Percentiles rank a stretch among this genome's conserved stretches.
These are phyloP conservation scores for Fusarium paranaense DNA, from an alignment of 2,329 filamentous ascomycete genomes.

Conservation along the genomic window DNA sequence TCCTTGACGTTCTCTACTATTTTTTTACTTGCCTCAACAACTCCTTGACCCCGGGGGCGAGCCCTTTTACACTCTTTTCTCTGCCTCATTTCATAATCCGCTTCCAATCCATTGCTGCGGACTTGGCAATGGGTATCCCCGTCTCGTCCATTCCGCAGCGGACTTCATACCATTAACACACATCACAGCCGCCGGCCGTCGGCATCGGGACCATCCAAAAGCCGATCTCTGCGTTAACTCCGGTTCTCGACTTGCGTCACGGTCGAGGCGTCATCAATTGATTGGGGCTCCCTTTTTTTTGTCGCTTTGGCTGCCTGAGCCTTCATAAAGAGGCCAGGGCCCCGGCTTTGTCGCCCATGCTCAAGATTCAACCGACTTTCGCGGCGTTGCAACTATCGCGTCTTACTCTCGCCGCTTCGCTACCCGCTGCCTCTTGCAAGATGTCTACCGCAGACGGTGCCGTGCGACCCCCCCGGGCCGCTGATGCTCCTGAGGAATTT, in stretches of 20 bases:
- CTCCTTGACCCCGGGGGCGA: background rate
- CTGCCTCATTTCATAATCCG: background rate
- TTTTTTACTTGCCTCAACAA: slow-evolving; percentile 9
- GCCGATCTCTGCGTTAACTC: slow-evolving; percentile 43
- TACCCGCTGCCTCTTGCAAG: slow-evolving; percentile 40
- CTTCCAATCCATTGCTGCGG: slow-evolving; percentile 1
- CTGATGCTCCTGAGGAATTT: slow-evolving; percentile 37
- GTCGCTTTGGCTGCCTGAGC: slow-evolving; percentile 30
- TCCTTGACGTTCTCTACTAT: background rate
- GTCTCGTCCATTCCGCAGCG: slow-evolving; percentile 23
- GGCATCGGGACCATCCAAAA: slow-evolving; percentile 38
- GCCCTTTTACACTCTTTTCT: background rate
- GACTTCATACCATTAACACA: slow-evolving; percentile 24
- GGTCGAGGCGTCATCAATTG: slow-evolving; percentile 42
- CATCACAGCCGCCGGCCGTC: slow-evolving; percentile 14
- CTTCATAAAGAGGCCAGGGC: slow-evolving; percentile 37
- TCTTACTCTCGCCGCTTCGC: slow-evolving; percentile 49
- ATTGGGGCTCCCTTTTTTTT: slow-evolving; percentile 15
- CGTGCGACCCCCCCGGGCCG: slow-evolving; percentile 39
- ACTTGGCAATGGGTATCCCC: slow-evolving; percentile 30
- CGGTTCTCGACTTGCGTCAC: slow-evolving; percentile 32
- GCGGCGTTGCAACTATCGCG: slow-evolving; percentile 57
- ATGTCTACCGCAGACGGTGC: slow-evolving; percentile 51
- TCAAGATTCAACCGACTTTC: slow-evolving; percentile 56
- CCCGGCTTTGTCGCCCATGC: slow-evolving; percentile 51